Evolutionary conservation across 441 rosid species (phyloP), one percentile per base, ranked within the genome.

Genomic region (Gossypium schwendimanii): DNA sequence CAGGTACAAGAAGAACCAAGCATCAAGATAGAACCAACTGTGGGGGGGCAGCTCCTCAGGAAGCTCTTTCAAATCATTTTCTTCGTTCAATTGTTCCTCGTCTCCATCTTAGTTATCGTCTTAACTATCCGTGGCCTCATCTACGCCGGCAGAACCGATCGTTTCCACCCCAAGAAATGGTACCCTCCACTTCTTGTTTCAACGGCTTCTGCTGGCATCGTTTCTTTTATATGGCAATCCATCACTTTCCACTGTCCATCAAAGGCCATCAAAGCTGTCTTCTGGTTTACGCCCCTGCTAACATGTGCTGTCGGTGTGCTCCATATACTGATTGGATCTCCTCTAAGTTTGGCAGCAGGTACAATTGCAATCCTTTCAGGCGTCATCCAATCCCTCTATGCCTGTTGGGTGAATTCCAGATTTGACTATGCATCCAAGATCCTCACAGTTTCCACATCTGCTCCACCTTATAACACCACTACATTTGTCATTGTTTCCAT

Each of bases 111-210:
- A 28, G 81, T 83, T 4, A 72, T 86, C 6, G 79, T 75, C 76
- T 86, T 93, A 76, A 81, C 87, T 10, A 69, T 89, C 75, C 87
- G 91, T 0, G 94, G 96, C 59, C 80, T 86, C 49, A 71, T 88
- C 73, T 79, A 75, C 6, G 84, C 81, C 54, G 41, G 81, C 47
- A 60, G 52, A 21, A 77, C 81, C 58, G 87, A 83, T 81, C 84
- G 86, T 69, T 90, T 91, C 81, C 81, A 83, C 31, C 92, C 89
- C 24, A 85, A 60, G 84, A 79, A 90, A 63, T 93, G 98, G 97
- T 93, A 85, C 69, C 90, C 86, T 70, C 98, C 96, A 1, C 76
- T 91, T 66, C 85, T 90, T 54, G 33, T 87, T n/a, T 88, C 97
- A 26, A 55, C 79, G 2, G 94, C 83, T 1, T 79, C 73, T 9